Evolutionary conservation across 495 filamentous ascomycete species (phyloP).

Genomic region (Emericellopsis terricola): DNA sequence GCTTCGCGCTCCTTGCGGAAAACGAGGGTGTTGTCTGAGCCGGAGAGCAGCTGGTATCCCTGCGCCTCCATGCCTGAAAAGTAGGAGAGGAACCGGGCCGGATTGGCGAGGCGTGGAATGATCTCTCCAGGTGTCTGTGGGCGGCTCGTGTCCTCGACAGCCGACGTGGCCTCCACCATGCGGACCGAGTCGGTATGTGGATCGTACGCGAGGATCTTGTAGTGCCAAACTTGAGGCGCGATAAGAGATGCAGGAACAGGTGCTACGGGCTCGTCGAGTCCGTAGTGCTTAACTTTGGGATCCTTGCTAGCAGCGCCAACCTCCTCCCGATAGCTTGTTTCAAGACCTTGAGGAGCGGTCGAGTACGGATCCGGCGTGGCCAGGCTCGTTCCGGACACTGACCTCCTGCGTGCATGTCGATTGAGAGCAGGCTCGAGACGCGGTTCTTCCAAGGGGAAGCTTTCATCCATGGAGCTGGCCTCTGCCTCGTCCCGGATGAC

Average conservation of each 20-base stretch:
- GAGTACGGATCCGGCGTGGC: constrained; percentile 14
- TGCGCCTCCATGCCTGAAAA: constrained; percentile 42
- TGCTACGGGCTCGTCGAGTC: no score
- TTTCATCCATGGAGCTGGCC: constrained; percentile 3
- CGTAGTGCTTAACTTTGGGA: constrained; percentile 10
- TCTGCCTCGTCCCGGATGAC: constrained; percentile 9
- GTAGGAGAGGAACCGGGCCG: constrained; percentile 53
- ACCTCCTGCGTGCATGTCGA: constrained; percentile 6
- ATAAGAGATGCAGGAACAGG: no score
- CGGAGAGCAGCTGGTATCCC: constrained; percentile 59
- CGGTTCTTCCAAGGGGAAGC: constrained; percentile 1
- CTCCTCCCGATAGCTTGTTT: constrained; percentile 17
- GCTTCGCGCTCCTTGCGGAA: constrained; percentile 40
- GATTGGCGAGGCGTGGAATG: constrained; percentile 47
- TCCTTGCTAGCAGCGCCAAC: constrained; percentile 8
- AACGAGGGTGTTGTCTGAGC: constrained; percentile 50
- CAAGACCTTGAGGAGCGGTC: constrained; percentile 16
- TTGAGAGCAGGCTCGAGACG: constrained; percentile 20
- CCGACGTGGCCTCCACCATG: constrained; percentile 43
- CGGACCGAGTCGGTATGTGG: constrained; percentile 39
- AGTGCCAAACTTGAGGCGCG: constrained; percentile 15
- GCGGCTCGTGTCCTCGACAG: constrained; percentile 23
- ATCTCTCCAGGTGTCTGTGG: constrained; percentile 40
- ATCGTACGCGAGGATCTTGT: constrained; percentile 62
- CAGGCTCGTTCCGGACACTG: constrained; percentile 3